Evolutionary conservation across 2,329 filamentous ascomycete genomes (phyloP).

Genomic region (Pseudophaeomoniella oleicola): DNA sequence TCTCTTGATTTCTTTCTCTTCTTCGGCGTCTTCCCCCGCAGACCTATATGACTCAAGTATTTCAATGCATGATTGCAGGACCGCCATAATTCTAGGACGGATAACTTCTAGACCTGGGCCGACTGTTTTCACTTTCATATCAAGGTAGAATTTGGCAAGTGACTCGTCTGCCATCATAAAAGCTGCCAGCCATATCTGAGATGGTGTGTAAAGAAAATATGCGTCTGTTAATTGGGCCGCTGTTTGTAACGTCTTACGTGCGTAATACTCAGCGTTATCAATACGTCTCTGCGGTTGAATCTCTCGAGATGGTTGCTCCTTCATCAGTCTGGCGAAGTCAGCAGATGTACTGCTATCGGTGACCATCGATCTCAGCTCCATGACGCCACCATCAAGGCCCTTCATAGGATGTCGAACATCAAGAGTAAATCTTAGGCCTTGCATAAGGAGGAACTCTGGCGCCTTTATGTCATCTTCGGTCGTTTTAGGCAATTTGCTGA

Average conservation of each 20-base stretch:
- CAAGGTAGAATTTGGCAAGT: slow-evolving; percentile 28
- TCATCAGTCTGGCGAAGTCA: slow-evolving; percentile 3
- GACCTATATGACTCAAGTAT: slow-evolving; percentile 25
- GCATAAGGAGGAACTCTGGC: slow-evolving; percentile 83
- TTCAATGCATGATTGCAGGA: slow-evolving; percentile 22
- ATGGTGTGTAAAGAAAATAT: slow-evolving; percentile 93
- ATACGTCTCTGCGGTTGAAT: slow-evolving; percentile 29
- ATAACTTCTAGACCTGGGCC: slow-evolving; percentile 12
- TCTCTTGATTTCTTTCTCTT: slow-evolving; percentile 26
- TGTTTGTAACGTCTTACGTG: slow-evolving; percentile 60
- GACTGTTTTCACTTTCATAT: slow-evolving; percentile 23
- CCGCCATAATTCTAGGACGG: slow-evolving; percentile 21
- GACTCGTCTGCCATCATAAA: slow-evolving; percentile 56
- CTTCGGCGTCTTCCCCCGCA: slow-evolving; percentile 20
- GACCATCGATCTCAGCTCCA: slow-evolving; percentile 59
- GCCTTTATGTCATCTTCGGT: slow-evolving; percentile 72
- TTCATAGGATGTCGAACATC: slow-evolving; percentile 85
- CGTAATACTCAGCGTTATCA: slow-evolving; percentile 53
- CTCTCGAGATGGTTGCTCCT: slow-evolving; percentile 14
- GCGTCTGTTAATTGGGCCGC: slow-evolving; percentile 78
- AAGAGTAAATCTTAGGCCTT: slow-evolving; percentile 84
- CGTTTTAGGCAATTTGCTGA: slow-evolving; percentile 52
- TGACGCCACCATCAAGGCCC: slow-evolving; percentile 68
- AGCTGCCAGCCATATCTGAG: slow-evolving; percentile 81
- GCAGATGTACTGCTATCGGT: slow-evolving; percentile 30